These are phyloP conservation scores for Vanderwaltozyma polyspora DNA, from an alignment of 805 yeast genomes.

Conservation along the genomic window DNA sequence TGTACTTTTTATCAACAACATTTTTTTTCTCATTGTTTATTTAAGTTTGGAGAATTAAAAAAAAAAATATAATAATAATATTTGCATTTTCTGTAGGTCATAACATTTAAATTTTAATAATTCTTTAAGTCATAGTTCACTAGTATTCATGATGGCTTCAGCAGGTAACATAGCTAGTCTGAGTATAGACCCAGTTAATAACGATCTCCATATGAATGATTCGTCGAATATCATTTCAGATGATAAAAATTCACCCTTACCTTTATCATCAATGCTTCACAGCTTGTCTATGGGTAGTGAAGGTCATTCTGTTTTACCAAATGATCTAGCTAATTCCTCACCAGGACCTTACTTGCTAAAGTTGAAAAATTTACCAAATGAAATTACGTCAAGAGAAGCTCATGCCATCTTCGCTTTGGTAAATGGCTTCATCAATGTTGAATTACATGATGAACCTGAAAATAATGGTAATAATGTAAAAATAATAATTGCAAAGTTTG, in stretches of 20 bases:
- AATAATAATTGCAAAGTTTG: conserved; percentile 33
- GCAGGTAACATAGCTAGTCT: no score
- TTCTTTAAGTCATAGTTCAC: no score
- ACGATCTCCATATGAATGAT: no score
- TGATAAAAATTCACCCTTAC: neutral
- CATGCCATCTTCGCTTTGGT: conserved; percentile 54
- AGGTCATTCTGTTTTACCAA: conserved; percentile 1
- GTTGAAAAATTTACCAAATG: conserved; percentile 17
- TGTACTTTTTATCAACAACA: no score
- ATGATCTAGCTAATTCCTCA: neutral
- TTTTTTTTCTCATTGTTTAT: no score
- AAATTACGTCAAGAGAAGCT: conserved; percentile 54
- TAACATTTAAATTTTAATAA: no score
- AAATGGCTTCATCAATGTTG: conserved; percentile 43
- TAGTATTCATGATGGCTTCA: no score
- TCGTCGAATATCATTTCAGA: neutral
- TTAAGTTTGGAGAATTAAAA: no score
- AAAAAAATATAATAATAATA: no score
- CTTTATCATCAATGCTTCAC: conserved; percentile 10
- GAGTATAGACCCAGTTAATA: no score
- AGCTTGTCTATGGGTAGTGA: conserved; percentile 8
- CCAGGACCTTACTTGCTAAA: neutral
- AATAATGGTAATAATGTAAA: conserved; percentile 12
- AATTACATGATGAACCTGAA: conserved; percentile 29
- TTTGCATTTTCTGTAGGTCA: neutral